These are phyloP conservation scores for Ambispora gerdemannii DNA, from an alignment of 192 early-diverging fungal species.

Conservation along the genomic window DNA sequence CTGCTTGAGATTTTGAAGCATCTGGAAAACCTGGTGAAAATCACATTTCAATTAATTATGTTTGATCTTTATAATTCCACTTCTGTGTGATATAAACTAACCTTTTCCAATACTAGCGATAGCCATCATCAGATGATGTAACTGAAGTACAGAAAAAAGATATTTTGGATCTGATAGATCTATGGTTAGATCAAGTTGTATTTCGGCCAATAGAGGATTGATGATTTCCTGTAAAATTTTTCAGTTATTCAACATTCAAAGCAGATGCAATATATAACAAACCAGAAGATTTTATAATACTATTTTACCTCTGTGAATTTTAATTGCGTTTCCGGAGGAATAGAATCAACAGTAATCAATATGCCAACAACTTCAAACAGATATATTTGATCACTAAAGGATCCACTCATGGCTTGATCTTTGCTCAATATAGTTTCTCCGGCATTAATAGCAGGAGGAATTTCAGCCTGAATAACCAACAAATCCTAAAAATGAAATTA, in stretches of 20 bases:
- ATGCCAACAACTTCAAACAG: conserved; percentile 92
- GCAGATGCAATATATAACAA: no score
- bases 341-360: conserved; percentile 75
- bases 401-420: conserved; percentile 50
- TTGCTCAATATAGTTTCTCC: conserved; percentile 45
- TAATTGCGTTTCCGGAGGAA: conserved; percentile 67
- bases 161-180: conserved; percentile 64
- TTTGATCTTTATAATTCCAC: conserved; percentile 29
- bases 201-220: conserved; percentile 71
- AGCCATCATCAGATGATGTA: conserved; percentile 80
- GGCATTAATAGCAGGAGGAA: conserved; percentile 42
- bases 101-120: conserved; percentile 85
- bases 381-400: conserved; percentile 81
- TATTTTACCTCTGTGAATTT: conserved; percentile 42
- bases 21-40: conserved; percentile 54
- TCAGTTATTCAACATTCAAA: no score
- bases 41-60: neutral
- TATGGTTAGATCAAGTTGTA: conserved; percentile 70
- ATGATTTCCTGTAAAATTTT: conserved; percentile 65
- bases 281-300: neutral
- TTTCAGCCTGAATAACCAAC: conserved; percentile 65
- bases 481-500: conserved; percentile 61
- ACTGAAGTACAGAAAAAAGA: conserved; percentile 63
- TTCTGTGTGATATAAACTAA: conserved; percentile 52
- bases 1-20: conserved; percentile 36